These are phyloP conservation scores for Rhizopus delemar DNA, from an alignment of 371 early-diverging fungal species.

Conservation along the genomic window DNA sequence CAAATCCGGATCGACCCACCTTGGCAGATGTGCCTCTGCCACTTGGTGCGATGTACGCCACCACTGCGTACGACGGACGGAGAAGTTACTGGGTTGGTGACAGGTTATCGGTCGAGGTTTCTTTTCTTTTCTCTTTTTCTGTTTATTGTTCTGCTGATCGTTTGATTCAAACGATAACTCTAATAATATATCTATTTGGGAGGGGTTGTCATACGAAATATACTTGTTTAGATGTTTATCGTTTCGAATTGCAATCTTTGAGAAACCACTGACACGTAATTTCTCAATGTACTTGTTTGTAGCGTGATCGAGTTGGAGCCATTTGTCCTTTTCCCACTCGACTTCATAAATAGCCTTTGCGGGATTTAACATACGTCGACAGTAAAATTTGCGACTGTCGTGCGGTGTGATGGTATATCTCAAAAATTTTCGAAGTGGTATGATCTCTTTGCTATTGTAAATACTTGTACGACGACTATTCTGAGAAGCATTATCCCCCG, in stretches of 20 bases:
- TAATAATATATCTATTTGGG: constrained; percentile 13
- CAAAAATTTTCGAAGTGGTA: constrained; percentile 21
- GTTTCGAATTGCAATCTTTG: constrained; percentile 16
- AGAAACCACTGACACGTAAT: constrained; percentile 13
- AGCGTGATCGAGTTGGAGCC: constrained; percentile 16
- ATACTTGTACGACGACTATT: not conserved
- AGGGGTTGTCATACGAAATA: constrained; percentile 16
- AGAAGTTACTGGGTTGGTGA: constrained; percentile 17
- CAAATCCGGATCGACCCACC: constrained; percentile 17
- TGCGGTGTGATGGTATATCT: constrained; percentile 21
- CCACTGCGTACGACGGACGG: constrained; percentile 19
- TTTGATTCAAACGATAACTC: constrained; percentile 10
- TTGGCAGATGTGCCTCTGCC: constrained; percentile 33
- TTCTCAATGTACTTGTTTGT: constrained; percentile 22
- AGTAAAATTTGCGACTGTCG: constrained; percentile 15
- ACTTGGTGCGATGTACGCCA: constrained; percentile 26
- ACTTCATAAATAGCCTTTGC: constrained; percentile 20
- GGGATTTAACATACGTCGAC: constrained; percentile 12
- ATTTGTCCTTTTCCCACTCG: constrained; percentile 27
- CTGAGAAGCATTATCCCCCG: not conserved
- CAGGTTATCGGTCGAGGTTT: not conserved
- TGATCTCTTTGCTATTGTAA: constrained; percentile 9
- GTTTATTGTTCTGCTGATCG: not conserved
- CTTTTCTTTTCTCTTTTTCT: not conserved
- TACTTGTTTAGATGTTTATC: constrained; percentile 16